Conservation (phyloP, 164 flowering plant species). For the Umbilicus rupestris region DNA sequence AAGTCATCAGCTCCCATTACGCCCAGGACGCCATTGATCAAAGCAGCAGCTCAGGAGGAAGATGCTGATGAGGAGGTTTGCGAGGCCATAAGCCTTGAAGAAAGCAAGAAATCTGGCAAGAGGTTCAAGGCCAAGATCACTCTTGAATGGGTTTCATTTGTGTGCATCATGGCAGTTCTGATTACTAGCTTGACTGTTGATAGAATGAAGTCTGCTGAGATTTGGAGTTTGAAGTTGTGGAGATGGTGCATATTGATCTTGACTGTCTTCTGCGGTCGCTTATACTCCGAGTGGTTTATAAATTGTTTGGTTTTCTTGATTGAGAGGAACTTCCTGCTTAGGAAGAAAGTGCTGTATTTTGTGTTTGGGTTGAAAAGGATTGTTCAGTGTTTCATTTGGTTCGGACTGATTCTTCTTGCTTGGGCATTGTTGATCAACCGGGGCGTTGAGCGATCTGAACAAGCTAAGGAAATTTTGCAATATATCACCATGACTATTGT, state of each 20-base stretch:
- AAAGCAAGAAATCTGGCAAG: slow-evolving; percentile 18
- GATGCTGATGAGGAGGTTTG: slow-evolving; percentile 57
- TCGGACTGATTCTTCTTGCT: slow-evolving; percentile 48
- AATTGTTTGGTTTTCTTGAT: slow-evolving; percentile 51
- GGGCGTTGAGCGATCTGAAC: slow-evolving; percentile 33
- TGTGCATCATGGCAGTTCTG: slow-evolving; percentile 28
- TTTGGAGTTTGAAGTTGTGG: slow-evolving; percentile 69
- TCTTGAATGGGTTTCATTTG: slow-evolving; percentile 39
- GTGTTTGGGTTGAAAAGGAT: slow-evolving; percentile 54
- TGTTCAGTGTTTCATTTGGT: slow-evolving; percentile 54
- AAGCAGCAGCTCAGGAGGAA: slow-evolving; percentile 20
- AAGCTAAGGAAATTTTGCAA: slow-evolving; percentile 24
- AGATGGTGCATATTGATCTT: slow-evolving; percentile 62
- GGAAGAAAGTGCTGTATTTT: slow-evolving; percentile 69
- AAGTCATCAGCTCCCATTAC: slow-evolving; percentile 7
- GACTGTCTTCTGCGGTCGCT: slow-evolving; percentile 57
- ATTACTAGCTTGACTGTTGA: slow-evolving; percentile 36
- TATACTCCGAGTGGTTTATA: slow-evolving; percentile 55
- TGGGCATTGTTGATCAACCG: slow-evolving; percentile 57
- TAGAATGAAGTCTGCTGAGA: slow-evolving; percentile 15
- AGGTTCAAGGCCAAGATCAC: slow-evolving; percentile 21
- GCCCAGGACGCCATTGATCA: slow-evolving; percentile 12
- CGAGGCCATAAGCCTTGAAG: slow-evolving; percentile 17
- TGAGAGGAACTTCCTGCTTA: slow-evolving; percentile 56
- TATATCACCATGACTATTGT: slow-evolving; percentile 45